Evolutionary conservation across 352 stramenopile species (phyloP).

Genomic region (Phytophthora vignae): DNA sequence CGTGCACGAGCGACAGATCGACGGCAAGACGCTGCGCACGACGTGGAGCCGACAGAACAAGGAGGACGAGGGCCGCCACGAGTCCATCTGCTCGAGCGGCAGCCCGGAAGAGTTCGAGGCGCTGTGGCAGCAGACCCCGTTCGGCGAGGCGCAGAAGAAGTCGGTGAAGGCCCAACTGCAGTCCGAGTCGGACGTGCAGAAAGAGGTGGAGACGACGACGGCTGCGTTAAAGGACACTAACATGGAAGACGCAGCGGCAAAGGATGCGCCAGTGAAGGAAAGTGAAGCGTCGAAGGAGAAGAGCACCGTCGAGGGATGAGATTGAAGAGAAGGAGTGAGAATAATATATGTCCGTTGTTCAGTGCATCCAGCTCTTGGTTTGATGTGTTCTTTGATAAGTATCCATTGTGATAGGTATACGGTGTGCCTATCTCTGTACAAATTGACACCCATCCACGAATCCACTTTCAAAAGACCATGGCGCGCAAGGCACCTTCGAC

Average conservation of each 20-base stretch:
- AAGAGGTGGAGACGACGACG: background rate
- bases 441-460: no score
- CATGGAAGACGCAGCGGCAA: slow-evolving; percentile 1
- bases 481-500: slow-evolving; percentile 1
- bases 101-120: slow-evolving; percentile 63
- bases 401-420: no score
- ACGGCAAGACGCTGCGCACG: slow-evolving; percentile 52
- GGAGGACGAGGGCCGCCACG: slow-evolving; percentile 56
- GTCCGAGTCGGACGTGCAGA: slow-evolving; percentile 10
- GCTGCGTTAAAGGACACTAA: background rate
- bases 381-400: no score
- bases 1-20: slow-evolving; percentile 64
- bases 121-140: slow-evolving; percentile 46
- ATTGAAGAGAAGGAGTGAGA: background rate
- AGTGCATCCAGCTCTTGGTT: no score
- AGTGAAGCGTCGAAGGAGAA: background rate
- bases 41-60: slow-evolving; percentile 58
- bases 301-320: background rate
- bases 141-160: slow-evolving; percentile 58
- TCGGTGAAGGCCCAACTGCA: slow-evolving; percentile 31
- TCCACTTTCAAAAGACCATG: slow-evolving; percentile 27
- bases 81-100: slow-evolving; percentile 52
- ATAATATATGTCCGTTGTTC: no score
- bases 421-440: no score
- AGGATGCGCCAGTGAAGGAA: background rate